Base-by-base conservation (phyloP, 2,329 filamentous ascomycete species). In the Phialemoniopsis sp. region DNA sequence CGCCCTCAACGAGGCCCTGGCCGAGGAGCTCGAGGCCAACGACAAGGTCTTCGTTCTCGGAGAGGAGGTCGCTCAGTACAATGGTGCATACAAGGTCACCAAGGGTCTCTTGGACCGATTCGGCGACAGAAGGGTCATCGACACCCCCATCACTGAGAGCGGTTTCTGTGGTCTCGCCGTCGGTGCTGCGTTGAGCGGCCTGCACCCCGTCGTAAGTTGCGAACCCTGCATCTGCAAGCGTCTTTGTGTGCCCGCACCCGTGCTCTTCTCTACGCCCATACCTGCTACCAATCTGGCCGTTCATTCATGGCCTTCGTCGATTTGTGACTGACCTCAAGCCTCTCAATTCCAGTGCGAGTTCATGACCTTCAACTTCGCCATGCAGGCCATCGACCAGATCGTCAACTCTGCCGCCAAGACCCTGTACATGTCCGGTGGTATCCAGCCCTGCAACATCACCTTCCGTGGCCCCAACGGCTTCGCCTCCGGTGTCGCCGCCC, bases 331-430 rank as follows among this genome's bases (percentile, higher is more conserved):
- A 35, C 15, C 26, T 10, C 4, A 18, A 13, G 33, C 15, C 19
- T 15, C 17, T 17, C 15, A 35, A 26, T 14, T 46, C 8, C 51
- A 93, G 88, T 93, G 87, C 80, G 93, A 98, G 75, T 98, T 98
- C 79, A 98, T 98, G 93, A 98, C 93, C 59, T 97, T 95, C 82
- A 98, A 98, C 81, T 97, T 97, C 64, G 91, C 93, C 67, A 98
- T 98, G 93, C 93, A 98, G 75, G 89, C 93, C 63, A 98, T 98
- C 68, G 93, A 98, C 67, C 93, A 98, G 68, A 88, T 98, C 63
- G 90, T 98, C 81, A 98, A 98, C 82, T 97, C 91, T 36, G 93
- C 78, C 55, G 93, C 89, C 61, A 98, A 98, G 80, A 98, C 93
- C 42, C 91, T 98, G 62, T 98, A 98, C 78, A 98, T 98, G 93